Conservation (phyloP, 176 grass and related monocot species). For the Otatea glauca region DNA sequence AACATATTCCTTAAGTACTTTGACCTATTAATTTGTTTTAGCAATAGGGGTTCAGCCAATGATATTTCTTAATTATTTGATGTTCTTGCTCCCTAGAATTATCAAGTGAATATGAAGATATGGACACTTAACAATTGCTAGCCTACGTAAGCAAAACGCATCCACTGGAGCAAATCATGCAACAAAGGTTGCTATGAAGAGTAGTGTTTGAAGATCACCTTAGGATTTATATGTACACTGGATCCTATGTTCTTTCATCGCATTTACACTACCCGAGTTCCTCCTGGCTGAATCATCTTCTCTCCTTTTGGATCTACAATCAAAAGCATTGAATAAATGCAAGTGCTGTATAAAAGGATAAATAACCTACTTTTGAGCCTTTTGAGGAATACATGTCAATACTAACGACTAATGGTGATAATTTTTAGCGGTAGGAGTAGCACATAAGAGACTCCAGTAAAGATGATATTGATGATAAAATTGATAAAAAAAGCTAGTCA, state of each 20-base stretch:
- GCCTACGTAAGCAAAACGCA: neutral
- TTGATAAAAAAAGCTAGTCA: neutral
- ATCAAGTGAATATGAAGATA: slow-evolving; percentile 27
- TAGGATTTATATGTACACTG: slow-evolving; percentile 12
- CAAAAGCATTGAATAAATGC: neutral
- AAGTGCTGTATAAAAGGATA: neutral
- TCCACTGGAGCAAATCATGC: neutral
- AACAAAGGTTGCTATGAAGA: neutral
- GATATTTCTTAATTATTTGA: too few species aligned
- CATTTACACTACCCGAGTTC: slow-evolving; percentile 11
- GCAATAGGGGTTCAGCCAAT: too few species aligned
- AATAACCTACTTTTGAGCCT: neutral
- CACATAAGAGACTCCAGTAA: slow-evolving; percentile 13
- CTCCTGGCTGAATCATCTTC: slow-evolving; percentile 35
- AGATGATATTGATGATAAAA: slow-evolving; percentile 17
- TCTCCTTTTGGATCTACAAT: neutral
- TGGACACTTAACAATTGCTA: slow-evolving; percentile 7
- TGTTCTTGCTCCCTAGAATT: slow-evolving; percentile 19
- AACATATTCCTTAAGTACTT: too few species aligned
- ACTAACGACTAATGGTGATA: slow-evolving; percentile 26
- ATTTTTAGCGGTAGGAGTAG: too few species aligned
- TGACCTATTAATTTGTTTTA: too few species aligned
- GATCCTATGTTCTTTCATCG: slow-evolving; percentile 7
- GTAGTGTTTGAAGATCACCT: slow-evolving; percentile 1
- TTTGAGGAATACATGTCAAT: neutral